phyloP scores from a whole-genome alignment of 371 early-diverging fungal species.

The Nematocida major region DNA sequence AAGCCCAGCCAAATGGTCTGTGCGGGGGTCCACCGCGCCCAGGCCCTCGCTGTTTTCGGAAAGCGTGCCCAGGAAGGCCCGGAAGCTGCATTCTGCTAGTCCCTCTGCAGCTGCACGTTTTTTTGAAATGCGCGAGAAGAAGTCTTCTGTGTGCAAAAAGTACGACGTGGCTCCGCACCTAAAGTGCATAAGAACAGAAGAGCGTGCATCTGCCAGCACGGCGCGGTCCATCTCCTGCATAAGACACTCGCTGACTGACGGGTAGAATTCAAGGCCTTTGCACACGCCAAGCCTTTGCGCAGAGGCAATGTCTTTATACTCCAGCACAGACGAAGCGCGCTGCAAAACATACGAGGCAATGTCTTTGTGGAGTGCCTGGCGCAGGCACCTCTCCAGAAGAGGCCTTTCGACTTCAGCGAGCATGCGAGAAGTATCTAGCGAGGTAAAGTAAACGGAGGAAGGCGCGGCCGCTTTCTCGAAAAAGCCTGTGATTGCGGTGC shows the following conservation, averaged over 20 bases:
- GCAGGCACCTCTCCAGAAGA: conserved; percentile 64
- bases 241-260: conserved; percentile 91
- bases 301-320: conserved; percentile 96
- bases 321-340: conserved; percentile 87
- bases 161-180: conserved; percentile 14
- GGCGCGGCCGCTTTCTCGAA: not conserved
- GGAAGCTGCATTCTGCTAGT: too few relatives aligned
- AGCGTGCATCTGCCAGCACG: not conserved
- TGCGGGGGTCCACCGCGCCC: too few relatives aligned
- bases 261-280: conserved; percentile 89
- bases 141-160: not conserved
- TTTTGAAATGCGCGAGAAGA: too few relatives aligned
- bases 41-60: too few relatives aligned
- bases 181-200: conserved; percentile 13
- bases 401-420: not conserved
- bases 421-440: not conserved
- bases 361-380: conserved; percentile 88
- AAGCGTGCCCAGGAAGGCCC: too few relatives aligned
- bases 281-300: conserved; percentile 88
- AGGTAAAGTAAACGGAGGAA: not conserved
- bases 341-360: conserved; percentile 95
- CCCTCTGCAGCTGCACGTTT: too few relatives aligned
- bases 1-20: too few relatives aligned
- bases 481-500: not conserved
- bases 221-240: not conserved